A percentile compares a stretch with the other conserved stretches of the same genome.
Conservation (phyloP, 2,329 filamentous ascomycete genomes). For the Pseudocercospora musae region DNA sequence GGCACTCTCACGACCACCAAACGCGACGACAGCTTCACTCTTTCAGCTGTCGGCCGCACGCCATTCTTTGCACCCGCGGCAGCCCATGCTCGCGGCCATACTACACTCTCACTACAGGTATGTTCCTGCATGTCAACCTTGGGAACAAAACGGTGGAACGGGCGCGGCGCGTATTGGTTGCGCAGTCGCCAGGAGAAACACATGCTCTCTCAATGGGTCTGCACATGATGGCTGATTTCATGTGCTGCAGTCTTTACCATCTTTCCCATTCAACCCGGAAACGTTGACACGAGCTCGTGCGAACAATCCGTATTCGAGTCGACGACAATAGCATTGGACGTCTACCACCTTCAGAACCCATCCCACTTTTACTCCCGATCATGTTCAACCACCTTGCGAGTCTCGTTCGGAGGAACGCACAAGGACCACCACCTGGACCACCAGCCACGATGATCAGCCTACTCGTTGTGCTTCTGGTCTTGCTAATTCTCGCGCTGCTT, state of each 20-base stretch:
- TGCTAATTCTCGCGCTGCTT: conserved; percentile 69
- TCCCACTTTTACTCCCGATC: neutral
- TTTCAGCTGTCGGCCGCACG: conserved; percentile 54
- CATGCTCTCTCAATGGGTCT: neutral
- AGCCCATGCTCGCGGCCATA: neutral
- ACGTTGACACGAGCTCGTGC: neutral
- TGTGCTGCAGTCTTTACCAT: neutral
- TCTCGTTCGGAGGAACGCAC: conserved; percentile 50
- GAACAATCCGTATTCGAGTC: neutral
- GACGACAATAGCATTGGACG: neutral
- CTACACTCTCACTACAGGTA: no score
- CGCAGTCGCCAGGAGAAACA: neutral
- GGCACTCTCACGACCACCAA: neutral
- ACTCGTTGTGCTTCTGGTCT: conserved; percentile 72
- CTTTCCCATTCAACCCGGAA: neutral
- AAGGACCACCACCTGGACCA: conserved; percentile 37
- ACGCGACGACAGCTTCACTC: conserved; percentile 57
- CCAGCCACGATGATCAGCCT: conserved; percentile 68
- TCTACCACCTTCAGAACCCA: neutral
- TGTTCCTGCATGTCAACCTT: neutral
- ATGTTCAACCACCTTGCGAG: conserved; percentile 41
- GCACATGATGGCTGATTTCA: neutral
- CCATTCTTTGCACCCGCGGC: conserved; percentile 39
- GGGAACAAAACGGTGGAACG: neutral
- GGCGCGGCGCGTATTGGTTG: neutral